phyloP scores from a whole-genome alignment of 2,329 filamentous ascomycete genomes.

The Beauveria australis region DNA sequence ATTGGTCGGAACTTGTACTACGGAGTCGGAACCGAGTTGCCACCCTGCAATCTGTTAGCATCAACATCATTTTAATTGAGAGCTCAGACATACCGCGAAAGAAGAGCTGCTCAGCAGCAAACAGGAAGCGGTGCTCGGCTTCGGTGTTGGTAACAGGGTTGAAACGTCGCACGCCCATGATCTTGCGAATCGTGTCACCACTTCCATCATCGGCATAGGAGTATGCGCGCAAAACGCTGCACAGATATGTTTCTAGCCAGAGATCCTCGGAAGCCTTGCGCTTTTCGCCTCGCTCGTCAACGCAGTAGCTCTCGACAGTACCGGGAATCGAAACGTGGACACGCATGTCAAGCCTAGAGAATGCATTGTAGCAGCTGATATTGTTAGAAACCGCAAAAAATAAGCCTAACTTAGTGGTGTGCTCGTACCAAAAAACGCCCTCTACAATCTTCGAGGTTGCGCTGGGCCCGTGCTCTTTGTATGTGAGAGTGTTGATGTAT shows the following conservation, averaged over 20 bases:
- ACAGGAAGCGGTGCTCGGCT: slow-evolving; percentile 90
- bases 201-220: slow-evolving; percentile 94
- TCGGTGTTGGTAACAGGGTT: slow-evolving; percentile 98
- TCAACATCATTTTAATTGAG: background rate
- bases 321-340: slow-evolving; percentile 96
- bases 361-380: slow-evolving; percentile 88
- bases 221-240: slow-evolving; percentile 87
- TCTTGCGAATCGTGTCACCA: slow-evolving; percentile 90
- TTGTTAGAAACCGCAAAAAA: background rate
- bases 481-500: slow-evolving; percentile 96
- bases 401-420: slow-evolving; percentile 21
- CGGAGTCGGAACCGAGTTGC: slow-evolving; percentile 91
- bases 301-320: slow-evolving; percentile 92
- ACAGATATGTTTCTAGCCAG: slow-evolving; percentile 96
- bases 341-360: slow-evolving; percentile 95
- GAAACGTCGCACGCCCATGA: slow-evolving; percentile 93
- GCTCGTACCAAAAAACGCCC: slow-evolving; percentile 77
- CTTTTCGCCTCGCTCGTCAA: slow-evolving; percentile 94
- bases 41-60: slow-evolving; percentile 51
- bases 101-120: slow-evolving; percentile 89
- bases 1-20: slow-evolving; percentile 94
- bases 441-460: slow-evolving; percentile 76
- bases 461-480: slow-evolving; percentile 71
- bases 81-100: slow-evolving; percentile 62
- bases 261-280: slow-evolving; percentile 85